Percentiles rank a stretch among this genome's conserved stretches.
Evolutionary conservation across 2,329 filamentous ascomycete species (phyloP).

Genomic region (Knoxdaviesia capensis): DNA sequence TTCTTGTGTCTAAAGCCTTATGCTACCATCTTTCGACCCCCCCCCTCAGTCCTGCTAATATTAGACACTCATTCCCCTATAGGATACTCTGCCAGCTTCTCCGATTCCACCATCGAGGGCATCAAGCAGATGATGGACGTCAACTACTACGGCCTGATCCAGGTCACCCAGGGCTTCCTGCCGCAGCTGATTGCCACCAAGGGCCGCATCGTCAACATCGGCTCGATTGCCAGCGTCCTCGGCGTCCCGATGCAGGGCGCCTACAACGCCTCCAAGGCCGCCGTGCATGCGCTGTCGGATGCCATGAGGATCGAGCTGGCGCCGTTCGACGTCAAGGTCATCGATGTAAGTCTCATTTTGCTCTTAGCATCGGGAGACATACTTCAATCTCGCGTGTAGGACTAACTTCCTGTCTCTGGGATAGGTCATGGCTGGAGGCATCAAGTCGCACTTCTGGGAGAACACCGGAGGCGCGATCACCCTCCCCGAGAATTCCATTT

Average conservation of each 20-base stretch:
- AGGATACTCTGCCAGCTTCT: constrained; percentile 7
- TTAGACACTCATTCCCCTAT: constrained; percentile 3
- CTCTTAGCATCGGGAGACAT: neutral
- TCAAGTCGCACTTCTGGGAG: constrained; percentile 14
- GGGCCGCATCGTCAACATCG: constrained; percentile 18
- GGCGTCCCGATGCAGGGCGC: constrained; percentile 15
- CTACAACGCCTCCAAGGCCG: constrained; percentile 23
- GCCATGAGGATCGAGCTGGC: constrained; percentile 20
- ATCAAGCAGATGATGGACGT: constrained; percentile 14
- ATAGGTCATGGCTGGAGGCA: constrained; percentile 12
- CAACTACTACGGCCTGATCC: constrained; percentile 18
- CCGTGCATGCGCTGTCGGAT: constrained; percentile 16
- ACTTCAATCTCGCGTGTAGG: constrained; percentile 4
- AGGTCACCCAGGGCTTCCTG: constrained; percentile 17
- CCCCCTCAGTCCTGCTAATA: neutral
- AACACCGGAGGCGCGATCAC: constrained; percentile 17
- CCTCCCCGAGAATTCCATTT: constrained; percentile 12
- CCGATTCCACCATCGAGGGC: constrained; percentile 7
- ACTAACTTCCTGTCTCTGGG: neutral
- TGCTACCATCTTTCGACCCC: too few relatives aligned
- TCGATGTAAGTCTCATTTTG: constrained; percentile 7
- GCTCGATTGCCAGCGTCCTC: constrained; percentile 14
- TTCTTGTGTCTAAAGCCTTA: neutral
- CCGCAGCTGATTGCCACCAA: constrained; percentile 15
- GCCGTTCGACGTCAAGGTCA: constrained; percentile 14